Base-by-base conservation (phyloP, 768 basidiomycete genomes). In the Xerocomellus amylosporus region DNA sequence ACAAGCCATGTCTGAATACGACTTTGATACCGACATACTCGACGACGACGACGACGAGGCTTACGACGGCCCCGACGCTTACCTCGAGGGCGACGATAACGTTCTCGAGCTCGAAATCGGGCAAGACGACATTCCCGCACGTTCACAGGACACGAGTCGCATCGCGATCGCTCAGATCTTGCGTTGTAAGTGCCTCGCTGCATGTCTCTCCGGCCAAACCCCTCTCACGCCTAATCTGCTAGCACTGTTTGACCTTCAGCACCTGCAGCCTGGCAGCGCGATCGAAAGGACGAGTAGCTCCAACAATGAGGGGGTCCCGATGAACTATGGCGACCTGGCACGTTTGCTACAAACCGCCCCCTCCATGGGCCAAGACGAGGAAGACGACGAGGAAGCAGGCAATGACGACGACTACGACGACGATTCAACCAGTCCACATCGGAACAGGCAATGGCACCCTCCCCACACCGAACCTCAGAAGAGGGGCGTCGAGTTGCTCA, bases 401-500 rank as follows among this genome's bases (percentile, higher is more conserved):
- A 69, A 73, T 5, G 69, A 72, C 19, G 72, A 74, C 17, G 69
- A 72, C 19, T 72, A 74, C 17, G 72, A 73, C 5, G 61, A 65
- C 10, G 55, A 59, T 46, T 46, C 30, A 17, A n/a, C 51, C 38
- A 31, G 47, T 63, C 61, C 68, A 64, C 58, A 66, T 62, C 57
- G 66, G 68, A 43, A 65, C 58, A 46, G 46, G 33, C 31, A 62
- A 56, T 78, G 73, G 74, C 76, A 69, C 53, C 64, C 69, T 30
- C 57, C 71, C 41, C 75, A 79, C 22, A 81, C 70, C 19, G 79
- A 86, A 54, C 87, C 90, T 7, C 80, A 86, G 67, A 61, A 79
- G 47, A 76, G 73, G 31, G 93, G 93, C 3, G 62, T 84, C 15
- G 75, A 80, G 39, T 75, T 96, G 13, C 76, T 91, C 10, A 79